Conservation (phyloP, 495 filamentous ascomycete species). For the Podospora conica region DNA sequence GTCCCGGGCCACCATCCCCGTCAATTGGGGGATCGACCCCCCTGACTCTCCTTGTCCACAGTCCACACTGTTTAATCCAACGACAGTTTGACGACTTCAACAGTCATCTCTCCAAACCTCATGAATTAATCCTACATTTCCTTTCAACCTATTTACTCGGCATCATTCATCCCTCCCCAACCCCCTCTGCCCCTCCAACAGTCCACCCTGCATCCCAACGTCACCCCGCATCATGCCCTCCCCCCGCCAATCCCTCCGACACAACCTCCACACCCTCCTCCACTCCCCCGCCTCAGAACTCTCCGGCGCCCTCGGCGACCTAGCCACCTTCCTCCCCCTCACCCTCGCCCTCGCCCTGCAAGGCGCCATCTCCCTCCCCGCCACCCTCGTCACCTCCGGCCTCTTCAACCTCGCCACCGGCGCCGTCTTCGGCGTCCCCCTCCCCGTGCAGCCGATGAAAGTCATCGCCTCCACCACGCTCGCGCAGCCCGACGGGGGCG, state of each 20-base stretch:
- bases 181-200: no score
- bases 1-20: not conserved
- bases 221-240: not conserved
- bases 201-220: no score
- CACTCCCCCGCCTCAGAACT: slow-evolving; percentile 66
- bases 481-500: slow-evolving; percentile 51
- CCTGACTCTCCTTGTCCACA: no score
- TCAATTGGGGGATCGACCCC: not conserved
- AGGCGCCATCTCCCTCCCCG: slow-evolving; percentile 68
- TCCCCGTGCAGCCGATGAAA: slow-evolving; percentile 85
- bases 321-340: slow-evolving; percentile 85
- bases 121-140: no score
- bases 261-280: slow-evolving; percentile 43
- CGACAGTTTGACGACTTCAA: not conserved
- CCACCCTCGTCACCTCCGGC: slow-evolving; percentile 82
- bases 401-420: slow-evolving; percentile 81
- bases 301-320: slow-evolving; percentile 82
- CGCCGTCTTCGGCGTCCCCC: slow-evolving; percentile 71
- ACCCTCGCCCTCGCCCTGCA: slow-evolving; percentile 75
- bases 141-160: no score
- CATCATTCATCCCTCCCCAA: no score
- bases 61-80: not conserved
- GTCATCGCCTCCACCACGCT: slow-evolving; percentile 87
- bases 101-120: not conserved
- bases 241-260: slow-evolving; percentile 25